Base-by-base conservation (phyloP, 257 asterid species). In the Nicotiana attenuata region DNA sequence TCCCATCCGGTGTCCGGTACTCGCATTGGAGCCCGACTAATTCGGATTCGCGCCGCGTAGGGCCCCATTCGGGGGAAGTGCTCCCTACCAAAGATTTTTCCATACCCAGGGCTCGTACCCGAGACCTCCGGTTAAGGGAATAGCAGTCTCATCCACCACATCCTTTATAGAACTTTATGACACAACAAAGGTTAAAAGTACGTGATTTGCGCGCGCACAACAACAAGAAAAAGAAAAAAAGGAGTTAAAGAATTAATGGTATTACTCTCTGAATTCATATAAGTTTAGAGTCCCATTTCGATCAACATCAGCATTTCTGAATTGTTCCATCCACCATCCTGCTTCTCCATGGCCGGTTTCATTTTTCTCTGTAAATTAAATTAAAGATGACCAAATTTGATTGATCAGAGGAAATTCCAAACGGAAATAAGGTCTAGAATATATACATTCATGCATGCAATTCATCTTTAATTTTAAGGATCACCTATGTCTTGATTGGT, bases 321-420 rank as follows among this genome's bases (percentile, higher is more conserved):
- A 88, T 69, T 88, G 91, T 86, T 78, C 78, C 89, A 84, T 77
- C 88, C 87, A 88, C 89, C 89, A 88, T 55, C 91, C 91, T 47
- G 85, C 89, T 69, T 53, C 80, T 20, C 84, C 88, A 17, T 82
- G 86, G 53, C 66, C 53, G 15, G 82, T 86, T 5, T 77, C 85
- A 19, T 84, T 86, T 59, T 80, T 82, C 57, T 80, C 89, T 88
- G 83, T 78, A 81, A 41, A 50, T 81, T 81, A 81, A 41, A 50
- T 81, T 5, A 35, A 38, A 38, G 19, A 33, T 45, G 33, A 80
- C 17, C 80, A 31, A 76, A 45, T 86, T 80, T 65, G 47, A 77
- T 79, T 75, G 41, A 41, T 60, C 24, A 79, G 19, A 7, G 5
- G 5, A 56, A 5, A 16, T 31, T 20, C 33, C 20, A 75, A 6